These are phyloP conservation scores for Abrus pulchellus DNA, from an alignment of 306 rosid species.

Conservation along the genomic window DNA sequence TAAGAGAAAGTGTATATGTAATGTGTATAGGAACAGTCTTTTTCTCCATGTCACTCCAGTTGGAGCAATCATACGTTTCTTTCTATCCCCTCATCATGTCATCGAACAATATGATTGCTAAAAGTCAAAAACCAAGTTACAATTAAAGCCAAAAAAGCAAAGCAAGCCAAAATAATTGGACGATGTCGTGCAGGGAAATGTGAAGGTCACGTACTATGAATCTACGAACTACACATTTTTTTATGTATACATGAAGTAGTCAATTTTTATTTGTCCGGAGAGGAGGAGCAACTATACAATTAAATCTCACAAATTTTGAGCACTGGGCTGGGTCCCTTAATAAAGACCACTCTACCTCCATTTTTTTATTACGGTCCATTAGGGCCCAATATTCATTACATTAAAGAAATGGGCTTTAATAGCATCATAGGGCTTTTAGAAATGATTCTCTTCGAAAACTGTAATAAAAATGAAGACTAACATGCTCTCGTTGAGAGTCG, in stretches of 20 bases:
- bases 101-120: constrained; percentile 43
- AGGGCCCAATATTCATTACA: neutral
- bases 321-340: constrained; percentile 9
- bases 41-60: constrained; percentile 25
- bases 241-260: neutral
- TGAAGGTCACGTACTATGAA: constrained; percentile 7
- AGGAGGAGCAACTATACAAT: neutral
- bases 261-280: neutral
- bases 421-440: no score
- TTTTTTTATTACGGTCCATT: neutral
- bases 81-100: constrained; percentile 31
- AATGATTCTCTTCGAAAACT: no score
- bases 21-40: neutral
- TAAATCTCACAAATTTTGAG: neutral
- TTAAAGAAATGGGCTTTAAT: no score
- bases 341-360: neutral
- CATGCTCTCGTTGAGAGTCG: constrained; percentile 71
- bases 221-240: constrained; percentile 7
- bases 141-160: constrained; percentile 24
- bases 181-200: constrained; percentile 29
- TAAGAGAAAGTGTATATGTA: neutral
- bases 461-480: no score
- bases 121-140: constrained; percentile 45
- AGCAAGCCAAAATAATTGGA: constrained; percentile 41
- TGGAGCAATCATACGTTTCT: constrained; percentile 37